Evolutionary conservation across 768 basidiomycete species (phyloP).

Genomic region (Tulasnella sp.): DNA sequence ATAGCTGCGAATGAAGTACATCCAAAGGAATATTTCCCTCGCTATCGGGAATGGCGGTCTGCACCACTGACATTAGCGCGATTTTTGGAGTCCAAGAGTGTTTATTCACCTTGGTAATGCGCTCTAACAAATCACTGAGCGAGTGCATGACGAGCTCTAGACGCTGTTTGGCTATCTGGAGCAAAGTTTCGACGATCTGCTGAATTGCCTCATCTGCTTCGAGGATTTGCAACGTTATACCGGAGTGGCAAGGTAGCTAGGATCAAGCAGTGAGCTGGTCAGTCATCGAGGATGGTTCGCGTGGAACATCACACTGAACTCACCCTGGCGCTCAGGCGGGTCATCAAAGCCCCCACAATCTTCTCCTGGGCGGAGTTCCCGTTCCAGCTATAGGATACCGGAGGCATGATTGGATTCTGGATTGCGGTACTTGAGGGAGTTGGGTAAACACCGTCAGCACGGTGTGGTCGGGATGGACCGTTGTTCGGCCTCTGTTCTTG

Average conservation of each 20-base stretch:
- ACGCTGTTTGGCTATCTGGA: constrained; percentile 76
- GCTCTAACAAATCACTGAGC: constrained; percentile 75
- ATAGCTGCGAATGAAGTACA: constrained; percentile 83
- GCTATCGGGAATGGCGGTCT: constrained; percentile 43
- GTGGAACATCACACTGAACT: constrained; percentile 35
- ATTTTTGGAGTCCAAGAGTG: constrained; percentile 31
- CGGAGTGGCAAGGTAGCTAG: constrained; percentile 86
- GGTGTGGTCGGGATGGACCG: constrained; percentile 9
- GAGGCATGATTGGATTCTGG: background rate
- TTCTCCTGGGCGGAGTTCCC: constrained; percentile 69
- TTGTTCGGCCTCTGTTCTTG: background rate
- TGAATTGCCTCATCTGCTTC: constrained; percentile 77
- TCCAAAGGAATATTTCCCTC: constrained; percentile 63
- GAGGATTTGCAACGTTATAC: constrained; percentile 67
- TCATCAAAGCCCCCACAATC: constrained; percentile 78
- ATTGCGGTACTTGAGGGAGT: background rate
- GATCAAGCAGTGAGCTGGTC: constrained; percentile 4
- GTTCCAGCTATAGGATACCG: constrained; percentile 29
- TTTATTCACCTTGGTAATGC: constrained; percentile 66
- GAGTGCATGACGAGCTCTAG: constrained; percentile 80
- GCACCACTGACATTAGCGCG: constrained; percentile 51
- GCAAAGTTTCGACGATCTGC: constrained; percentile 75
- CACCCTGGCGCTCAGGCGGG: constrained; percentile 80
- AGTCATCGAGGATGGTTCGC: background rate
- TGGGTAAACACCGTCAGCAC: background rate